Evolutionary conservation across 2,329 filamentous ascomycete species (phyloP), one percentile per base, ranked within the genome.

Genomic region (Venturia effusa): DNA sequence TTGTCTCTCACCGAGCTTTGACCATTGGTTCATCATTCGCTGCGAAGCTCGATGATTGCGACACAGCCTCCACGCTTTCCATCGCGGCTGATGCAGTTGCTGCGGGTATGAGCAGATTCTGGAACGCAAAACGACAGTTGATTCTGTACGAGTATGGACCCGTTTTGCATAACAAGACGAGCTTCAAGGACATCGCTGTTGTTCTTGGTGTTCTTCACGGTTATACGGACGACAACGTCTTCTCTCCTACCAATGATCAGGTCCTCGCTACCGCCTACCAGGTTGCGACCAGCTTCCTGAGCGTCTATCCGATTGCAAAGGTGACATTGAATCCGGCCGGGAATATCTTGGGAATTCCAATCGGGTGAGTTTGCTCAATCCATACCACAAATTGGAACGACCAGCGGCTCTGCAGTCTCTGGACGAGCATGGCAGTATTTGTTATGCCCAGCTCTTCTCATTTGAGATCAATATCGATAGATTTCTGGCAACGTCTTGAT

Each of bases 1-100:
- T 75, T 68, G 73, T 75, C 30, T 74, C 74, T 61, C 68, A 71
- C 8, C 68, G 71, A 24, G 75, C 74, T 22, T 66, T 77, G 55
- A 65, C 67, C 13, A 72, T 75, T 61, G 75, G 75, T 1, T 69
- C 70, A 24, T 64, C 60, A 10, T 72, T 74, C 61, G 72, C 72
- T n/a, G 66, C 65, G 15, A 68, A 65, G 15, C 65, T 73, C 64
- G 68, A 69, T 37, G 72, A 73, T 59, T 64, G 61, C 15, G 60
- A 64, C 19, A 73, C 72, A 8, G 67, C 68, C 43, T 65, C 67
- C 8, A 71, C 68, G 0, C 67, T 72, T 15, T 66, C 68, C 1
- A 59, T 66, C 15, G 72, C 71, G 3, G 70, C 70, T 3, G 54
- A 63, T 24, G 69, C 68, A 0, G 57, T 73, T 4, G 69, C 69